Conservation (phyloP, 108 stramenopile genomes). For the Stephanodiscus minutulus region DNA sequence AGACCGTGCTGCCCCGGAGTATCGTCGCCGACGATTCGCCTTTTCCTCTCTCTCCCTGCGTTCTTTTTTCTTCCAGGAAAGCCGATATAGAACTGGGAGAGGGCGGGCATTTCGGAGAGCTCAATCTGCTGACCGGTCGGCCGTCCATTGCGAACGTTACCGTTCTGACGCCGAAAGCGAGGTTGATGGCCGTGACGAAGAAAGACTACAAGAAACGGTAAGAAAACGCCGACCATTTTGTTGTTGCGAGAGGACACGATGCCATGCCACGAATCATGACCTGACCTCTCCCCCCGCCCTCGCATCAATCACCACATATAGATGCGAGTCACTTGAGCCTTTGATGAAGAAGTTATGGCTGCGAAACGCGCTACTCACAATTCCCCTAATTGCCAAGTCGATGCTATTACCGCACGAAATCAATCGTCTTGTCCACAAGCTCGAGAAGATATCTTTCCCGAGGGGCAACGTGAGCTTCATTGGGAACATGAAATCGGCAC, state of each 20-base stretch:
- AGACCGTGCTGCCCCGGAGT: background rate
- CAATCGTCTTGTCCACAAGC: constrained; percentile 40
- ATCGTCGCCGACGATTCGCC: background rate
- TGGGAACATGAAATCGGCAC: constrained; percentile 39
- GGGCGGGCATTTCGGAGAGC: constrained; percentile 45
- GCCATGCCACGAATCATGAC: background rate
- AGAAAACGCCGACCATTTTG: background rate
- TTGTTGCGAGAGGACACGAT: background rate
- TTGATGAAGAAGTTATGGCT: constrained; percentile 40
- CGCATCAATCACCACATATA: background rate
- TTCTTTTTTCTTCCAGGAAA: constrained; percentile 16
- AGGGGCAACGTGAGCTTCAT: constrained; percentile 27
- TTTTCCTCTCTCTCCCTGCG: background rate
- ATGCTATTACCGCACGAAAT: constrained; percentile 45
- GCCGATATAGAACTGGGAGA: constrained; percentile 46
- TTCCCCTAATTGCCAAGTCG: constrained; percentile 45
- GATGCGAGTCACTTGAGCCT: constrained; percentile 34
- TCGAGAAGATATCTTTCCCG: constrained; percentile 28
- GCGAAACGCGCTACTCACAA: constrained; percentile 33
- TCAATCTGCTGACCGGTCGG: constrained; percentile 26
- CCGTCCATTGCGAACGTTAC: constrained; percentile 44
- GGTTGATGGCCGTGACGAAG: constrained; percentile 43
- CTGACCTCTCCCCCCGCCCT: background rate
- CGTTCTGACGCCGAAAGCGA: constrained; percentile 36
- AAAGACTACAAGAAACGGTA: constrained; percentile 42